phyloP scores from a whole-genome alignment of 1,139 yeast species.

The Zygosaccharomyces sapae region DNA sequence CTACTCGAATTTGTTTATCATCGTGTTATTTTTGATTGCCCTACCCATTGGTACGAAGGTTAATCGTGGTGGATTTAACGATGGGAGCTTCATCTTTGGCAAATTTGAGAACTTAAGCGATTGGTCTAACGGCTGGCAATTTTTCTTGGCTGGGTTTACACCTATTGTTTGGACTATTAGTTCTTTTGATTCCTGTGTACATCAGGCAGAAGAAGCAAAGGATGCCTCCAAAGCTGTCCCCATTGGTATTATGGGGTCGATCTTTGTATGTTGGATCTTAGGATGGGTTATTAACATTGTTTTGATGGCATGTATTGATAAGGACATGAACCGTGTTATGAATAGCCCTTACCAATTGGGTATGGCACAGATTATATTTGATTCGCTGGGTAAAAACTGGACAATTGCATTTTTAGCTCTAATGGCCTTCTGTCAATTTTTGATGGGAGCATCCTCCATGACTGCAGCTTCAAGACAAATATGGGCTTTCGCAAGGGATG shows the following conservation, averaged over 20 bases:
- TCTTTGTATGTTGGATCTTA: constrained; percentile 53
- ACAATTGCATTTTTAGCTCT: constrained; percentile 60
- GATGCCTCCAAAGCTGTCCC: constrained; percentile 64
- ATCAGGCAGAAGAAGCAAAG: constrained; percentile 65
- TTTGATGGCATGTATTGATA: constrained; percentile 51
- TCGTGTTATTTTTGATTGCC: constrained; percentile 59
- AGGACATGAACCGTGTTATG: constrained; percentile 46
- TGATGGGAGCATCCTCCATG: constrained; percentile 60
- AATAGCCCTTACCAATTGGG: constrained; percentile 48
- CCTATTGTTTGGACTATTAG: constrained; percentile 67
- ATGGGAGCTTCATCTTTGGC: constrained; percentile 51
- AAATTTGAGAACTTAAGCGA: constrained; percentile 49
- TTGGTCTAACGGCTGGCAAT: constrained; percentile 65
- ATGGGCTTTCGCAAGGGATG: constrained; percentile 52
- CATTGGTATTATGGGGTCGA: constrained; percentile 54
- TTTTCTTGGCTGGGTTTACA: constrained; percentile 42
- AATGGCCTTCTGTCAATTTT: constrained; percentile 56
- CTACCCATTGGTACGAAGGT: constrained; percentile 53
- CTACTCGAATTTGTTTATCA: constrained; percentile 48
- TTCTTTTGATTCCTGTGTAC: constrained; percentile 67
- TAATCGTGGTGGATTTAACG: constrained; percentile 34
- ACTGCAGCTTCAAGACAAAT: constrained; percentile 50
- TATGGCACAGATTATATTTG: constrained; percentile 63
- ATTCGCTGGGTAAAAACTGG: constrained; percentile 65
- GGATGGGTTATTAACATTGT: constrained; percentile 57